A percentile compares a stretch with the other conserved stretches of the same genome.
phyloP scores from a whole-genome alignment of 2,329 filamentous ascomycete genomes.

The Apiospora koreana region DNA sequence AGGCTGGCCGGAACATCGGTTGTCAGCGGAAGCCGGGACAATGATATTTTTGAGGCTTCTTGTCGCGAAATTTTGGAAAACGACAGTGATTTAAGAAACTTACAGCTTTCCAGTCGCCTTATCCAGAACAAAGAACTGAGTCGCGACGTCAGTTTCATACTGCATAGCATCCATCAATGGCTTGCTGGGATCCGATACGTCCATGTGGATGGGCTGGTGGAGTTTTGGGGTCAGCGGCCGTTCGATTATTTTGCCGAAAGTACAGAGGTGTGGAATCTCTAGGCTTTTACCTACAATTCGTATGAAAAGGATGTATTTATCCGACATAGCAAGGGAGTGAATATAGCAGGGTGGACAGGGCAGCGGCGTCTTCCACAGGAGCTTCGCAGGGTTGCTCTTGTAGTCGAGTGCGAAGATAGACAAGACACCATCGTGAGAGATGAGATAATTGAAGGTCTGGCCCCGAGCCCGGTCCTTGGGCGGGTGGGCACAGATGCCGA shows the following conservation, averaged over 20 bases:
- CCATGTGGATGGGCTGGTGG: conserved; percentile 18
- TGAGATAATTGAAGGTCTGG: conserved; percentile 20
- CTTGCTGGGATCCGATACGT: conserved; percentile 22
- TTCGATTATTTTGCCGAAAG: too few relatives aligned
- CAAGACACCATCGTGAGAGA: conserved; percentile 15
- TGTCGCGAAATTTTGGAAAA: too few relatives aligned
- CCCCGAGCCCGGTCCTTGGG: conserved; percentile 19
- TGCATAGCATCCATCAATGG: conserved; percentile 15
- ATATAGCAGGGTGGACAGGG: conserved; percentile 20
- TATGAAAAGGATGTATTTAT: conserved; percentile 19
- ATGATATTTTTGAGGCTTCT: too few relatives aligned
- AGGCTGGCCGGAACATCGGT: conserved; percentile 4
- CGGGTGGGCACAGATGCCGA: conserved; percentile 20
- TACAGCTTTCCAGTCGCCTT: conserved; percentile 19
- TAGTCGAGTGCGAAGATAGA: conserved; percentile 19
- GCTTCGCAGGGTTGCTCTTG: conserved; percentile 14
- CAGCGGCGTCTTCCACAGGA: conserved; percentile 20
- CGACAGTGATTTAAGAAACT: not conserved
- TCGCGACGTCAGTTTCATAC: conserved; percentile 17
- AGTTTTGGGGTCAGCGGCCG: not conserved
- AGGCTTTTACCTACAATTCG: conserved; percentile 16
- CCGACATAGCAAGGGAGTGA: conserved; percentile 20
- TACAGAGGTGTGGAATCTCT: too few relatives aligned
- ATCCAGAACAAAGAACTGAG: conserved; percentile 20
- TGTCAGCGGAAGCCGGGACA: not conserved